Base-by-base conservation (phyloP, 2,329 filamentous ascomycete genomes). In the Cladosporium velox region DNA sequence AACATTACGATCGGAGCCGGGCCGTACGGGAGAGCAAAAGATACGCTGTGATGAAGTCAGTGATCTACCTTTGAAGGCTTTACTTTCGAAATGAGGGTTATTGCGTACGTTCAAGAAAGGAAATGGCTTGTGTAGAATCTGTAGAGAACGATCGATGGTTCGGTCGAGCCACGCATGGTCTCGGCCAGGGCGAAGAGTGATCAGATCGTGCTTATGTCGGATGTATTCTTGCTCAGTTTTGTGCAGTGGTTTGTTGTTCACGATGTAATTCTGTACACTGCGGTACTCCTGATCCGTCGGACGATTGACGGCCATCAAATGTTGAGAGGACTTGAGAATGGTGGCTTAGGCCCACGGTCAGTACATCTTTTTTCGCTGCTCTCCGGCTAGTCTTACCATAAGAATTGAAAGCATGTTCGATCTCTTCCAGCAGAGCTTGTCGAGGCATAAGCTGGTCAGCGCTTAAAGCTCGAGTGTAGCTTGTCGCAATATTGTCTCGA, bases 151-250 rank as follows among this genome's bases (percentile, higher is more conserved):
- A 60, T 81, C 79, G 10, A 80, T 72, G 0, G 63, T 52, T 2
- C 69, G 69, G 62, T 82, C 80, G 0, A 82, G 72, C 76, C 77
- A 79, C 3, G 79, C 78, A 65, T 76, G 73, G 38, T 81, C 79
- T 62, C 79, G 68, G 0, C 79, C 78, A 2, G 75, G 70, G 4
- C 78, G 68, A 0, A 81, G 68, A 0, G 78, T 78, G 11, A 82
- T 72, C 0, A 82, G 64, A 64, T 82, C 80, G 59, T 80, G 79
- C 67, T 78, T 78, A 2, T 74, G 68, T 10, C 74, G 68, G 14
- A 80, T 75, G 66, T 77, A 82, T 0, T 51, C 59, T 30, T 69
- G 66, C 18, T 79, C 76, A 26, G 59, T 67, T 32, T 67, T 68
- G 6, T 44, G 68, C 7, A 76, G 44, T 7, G 65, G 67, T 68